Evolutionary conservation across 345 rosid genomes (phyloP).

Genomic region (Aquilaria yunnanensis): DNA sequence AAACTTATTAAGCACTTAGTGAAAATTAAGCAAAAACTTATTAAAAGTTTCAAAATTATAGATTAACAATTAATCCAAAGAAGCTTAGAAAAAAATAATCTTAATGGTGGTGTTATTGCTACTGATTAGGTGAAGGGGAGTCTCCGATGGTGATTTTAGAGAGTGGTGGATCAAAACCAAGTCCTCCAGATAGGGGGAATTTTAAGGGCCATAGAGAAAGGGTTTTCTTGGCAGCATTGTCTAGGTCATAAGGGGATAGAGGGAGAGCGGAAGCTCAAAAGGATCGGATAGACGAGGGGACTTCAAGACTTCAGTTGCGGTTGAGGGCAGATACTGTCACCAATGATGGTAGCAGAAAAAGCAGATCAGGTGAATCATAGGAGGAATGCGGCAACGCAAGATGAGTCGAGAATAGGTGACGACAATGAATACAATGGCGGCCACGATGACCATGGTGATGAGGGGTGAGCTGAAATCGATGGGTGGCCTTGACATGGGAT

Average conservation of each 20-base stretch:
- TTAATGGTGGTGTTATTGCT: constrained; percentile 26
- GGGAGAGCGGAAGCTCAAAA: constrained; percentile 42
- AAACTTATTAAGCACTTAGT: too few relatives aligned
- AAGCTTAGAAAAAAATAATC: constrained; percentile 15
- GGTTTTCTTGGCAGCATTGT: constrained; percentile 73
- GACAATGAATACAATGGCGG: constrained; percentile 67
- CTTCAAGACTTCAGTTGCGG: constrained; percentile 44
- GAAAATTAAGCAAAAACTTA: too few relatives aligned
- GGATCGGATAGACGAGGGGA: constrained; percentile 63
- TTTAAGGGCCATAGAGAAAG: constrained; percentile 89
- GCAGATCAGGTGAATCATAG: constrained; percentile 35
- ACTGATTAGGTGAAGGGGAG: constrained; percentile 4
- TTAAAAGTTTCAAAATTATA: too few relatives aligned
- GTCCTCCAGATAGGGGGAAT: constrained; percentile 72
- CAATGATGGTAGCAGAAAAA: constrained; percentile 41
- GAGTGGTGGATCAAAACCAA: constrained; percentile 22
- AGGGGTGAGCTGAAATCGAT: constrained; percentile 81
- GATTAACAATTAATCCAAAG: too few relatives aligned
- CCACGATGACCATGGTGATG: constrained; percentile 85
- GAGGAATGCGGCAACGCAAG: constrained; percentile 53
- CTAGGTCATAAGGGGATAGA: constrained; percentile 48
- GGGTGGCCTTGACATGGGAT: constrained; percentile 34
- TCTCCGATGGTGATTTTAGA: constrained; percentile 25
- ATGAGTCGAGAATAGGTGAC: constrained; percentile 78
- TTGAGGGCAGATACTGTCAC: constrained; percentile 36